phyloP scores from a whole-genome alignment of 805 yeast species.

The Yamadazyma sp. region DNA sequence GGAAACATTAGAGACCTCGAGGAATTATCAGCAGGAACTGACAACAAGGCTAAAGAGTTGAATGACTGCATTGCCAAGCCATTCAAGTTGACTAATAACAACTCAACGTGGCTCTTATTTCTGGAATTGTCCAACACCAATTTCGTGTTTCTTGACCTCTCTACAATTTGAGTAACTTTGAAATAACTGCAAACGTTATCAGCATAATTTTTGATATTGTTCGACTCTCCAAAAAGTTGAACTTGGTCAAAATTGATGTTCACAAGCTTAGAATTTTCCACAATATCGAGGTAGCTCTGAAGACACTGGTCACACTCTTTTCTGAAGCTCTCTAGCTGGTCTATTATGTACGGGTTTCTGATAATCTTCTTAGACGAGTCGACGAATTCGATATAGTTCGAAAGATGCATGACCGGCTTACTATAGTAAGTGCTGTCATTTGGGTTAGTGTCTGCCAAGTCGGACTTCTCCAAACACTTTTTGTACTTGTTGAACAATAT shows the following conservation, averaged over 20 bases:
- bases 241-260: slow-evolving; percentile 37
- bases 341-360: slow-evolving; percentile 41
- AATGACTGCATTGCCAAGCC: slow-evolving; percentile 18
- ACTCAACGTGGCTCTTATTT: slow-evolving; percentile 23
- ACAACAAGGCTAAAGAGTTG: slow-evolving; percentile 40
- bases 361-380: slow-evolving; percentile 20
- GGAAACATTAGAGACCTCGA: slow-evolving; percentile 39
- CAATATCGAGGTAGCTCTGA: slow-evolving; percentile 9
- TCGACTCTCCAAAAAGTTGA: slow-evolving; percentile 24
- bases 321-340: slow-evolving; percentile 23
- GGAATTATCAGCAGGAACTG: slow-evolving; percentile 19
- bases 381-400: slow-evolving; percentile 30
- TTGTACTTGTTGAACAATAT: slow-evolving; percentile 34
- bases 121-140: slow-evolving; percentile 19
- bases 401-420: slow-evolving; percentile 33
- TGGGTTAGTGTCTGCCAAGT: slow-evolving; percentile 13
- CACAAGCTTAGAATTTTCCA: slow-evolving; percentile 23
- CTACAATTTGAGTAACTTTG: slow-evolving; percentile 35
- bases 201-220: slow-evolving; percentile 10
- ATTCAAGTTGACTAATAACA: slow-evolving; percentile 35
- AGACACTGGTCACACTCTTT: slow-evolving; percentile 20
- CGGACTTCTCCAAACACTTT: slow-evolving; percentile 14
- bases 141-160: slow-evolving; percentile 27
- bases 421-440: slow-evolving; percentile 22
- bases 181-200: slow-evolving; percentile 38